Conservation (phyloP, 805 yeast species). For the Pichia cephalocereana region DNA sequence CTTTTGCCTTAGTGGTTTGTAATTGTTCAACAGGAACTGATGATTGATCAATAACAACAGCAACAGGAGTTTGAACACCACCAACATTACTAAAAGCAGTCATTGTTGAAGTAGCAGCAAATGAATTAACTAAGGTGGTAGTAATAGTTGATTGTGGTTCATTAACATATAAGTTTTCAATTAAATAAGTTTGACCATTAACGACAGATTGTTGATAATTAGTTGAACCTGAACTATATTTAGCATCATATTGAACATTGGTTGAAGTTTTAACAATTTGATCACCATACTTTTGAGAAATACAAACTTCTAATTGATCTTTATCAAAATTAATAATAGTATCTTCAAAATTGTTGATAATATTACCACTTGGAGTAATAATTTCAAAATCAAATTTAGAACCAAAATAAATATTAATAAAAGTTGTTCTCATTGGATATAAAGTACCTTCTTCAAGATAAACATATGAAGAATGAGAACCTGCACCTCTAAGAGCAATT, state of each 20-base stretch:
- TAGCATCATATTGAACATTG: not conserved
- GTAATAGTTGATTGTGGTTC: not conserved
- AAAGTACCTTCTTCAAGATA: constrained; percentile 5
- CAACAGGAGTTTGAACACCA: constrained; percentile 1
- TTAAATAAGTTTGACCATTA: not conserved
- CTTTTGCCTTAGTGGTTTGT: not conserved
- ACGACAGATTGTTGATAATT: not conserved
- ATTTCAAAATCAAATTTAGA: constrained; percentile 9
- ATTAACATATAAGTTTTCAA: not conserved
- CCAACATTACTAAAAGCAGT: not conserved
- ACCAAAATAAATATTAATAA: constrained; percentile 6
- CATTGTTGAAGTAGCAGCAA: constrained; percentile 2
- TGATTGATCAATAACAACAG: constrained; percentile 2
- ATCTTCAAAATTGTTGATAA: constrained; percentile 3
- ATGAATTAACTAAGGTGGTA: not conserved
- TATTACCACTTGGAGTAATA: constrained; percentile 8
- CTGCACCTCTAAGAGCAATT: not conserved
- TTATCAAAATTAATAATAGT: constrained; percentile 4
- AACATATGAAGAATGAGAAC: constrained; percentile 2
- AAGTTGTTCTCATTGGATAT: constrained; percentile 11
- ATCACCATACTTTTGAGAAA: not conserved
- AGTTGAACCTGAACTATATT: not conserved
- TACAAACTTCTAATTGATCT: not conserved
- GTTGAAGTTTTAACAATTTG: not conserved
- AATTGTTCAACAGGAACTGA: not conserved